A percentile compares a stretch with the other conserved stretches of the same genome.
Evolutionary conservation across 139 green algal species (phyloP).

Genomic region (Zygnema cylindricum): DNA sequence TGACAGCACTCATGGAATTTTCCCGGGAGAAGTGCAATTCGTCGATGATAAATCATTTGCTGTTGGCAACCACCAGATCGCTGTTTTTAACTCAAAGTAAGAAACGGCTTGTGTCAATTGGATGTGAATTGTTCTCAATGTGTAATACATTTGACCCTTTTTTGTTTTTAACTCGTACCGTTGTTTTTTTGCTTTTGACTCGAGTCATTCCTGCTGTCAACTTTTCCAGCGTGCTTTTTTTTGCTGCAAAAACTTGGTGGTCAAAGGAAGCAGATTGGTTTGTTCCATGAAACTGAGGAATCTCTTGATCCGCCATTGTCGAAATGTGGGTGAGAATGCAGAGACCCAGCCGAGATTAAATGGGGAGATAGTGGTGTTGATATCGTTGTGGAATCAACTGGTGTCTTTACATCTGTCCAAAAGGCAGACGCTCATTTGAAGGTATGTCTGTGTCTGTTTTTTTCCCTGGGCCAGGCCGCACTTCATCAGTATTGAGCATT

Average conservation of each 20-base stretch:
- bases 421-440: constrained; percentile 58
- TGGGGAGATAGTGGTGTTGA: constrained; percentile 84
- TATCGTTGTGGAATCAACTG: constrained; percentile 91
- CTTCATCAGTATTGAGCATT: background rate
- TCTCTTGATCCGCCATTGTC: background rate
- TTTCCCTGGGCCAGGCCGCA: background rate
- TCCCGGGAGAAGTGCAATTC: constrained; percentile 40
- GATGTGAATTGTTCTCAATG: no score
- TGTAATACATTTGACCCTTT: no score
- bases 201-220: background rate
- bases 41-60: constrained; percentile 40
- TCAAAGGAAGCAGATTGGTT: no score
- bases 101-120: no score
- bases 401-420: constrained; percentile 65
- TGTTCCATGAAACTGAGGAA: no score
- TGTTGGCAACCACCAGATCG: constrained; percentile 41
- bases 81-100: constrained; percentile 51
- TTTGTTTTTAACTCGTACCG: no score
- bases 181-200: no score
- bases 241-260: background rate
- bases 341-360: constrained; percentile 84
- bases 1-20: constrained; percentile 52
- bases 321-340: constrained; percentile 25
- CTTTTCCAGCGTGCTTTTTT: background rate
- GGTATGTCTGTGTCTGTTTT: constrained; percentile 1